Conservation (phyloP, 306 rosid species). For the Sophora flavescens region DNA sequence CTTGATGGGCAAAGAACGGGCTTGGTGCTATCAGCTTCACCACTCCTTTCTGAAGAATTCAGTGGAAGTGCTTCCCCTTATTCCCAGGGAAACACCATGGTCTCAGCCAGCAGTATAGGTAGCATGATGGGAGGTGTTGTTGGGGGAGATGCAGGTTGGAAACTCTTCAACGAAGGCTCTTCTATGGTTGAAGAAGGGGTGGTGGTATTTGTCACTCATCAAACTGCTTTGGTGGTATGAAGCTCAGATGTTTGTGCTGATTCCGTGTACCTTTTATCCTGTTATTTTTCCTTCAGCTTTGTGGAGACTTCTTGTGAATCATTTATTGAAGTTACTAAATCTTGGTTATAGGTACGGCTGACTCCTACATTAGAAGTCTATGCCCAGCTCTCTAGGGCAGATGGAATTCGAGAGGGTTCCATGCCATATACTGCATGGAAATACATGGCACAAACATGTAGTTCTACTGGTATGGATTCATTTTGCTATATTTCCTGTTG, state of each 20-base stretch:
- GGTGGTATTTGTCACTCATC: conserved; percentile 93
- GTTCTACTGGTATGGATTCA: conserved; percentile 63
- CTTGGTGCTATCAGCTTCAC: conserved; percentile 87
- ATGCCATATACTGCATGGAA: conserved; percentile 99
- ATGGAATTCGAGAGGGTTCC: conserved; percentile 93
- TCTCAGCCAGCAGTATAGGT: conserved; percentile 80
- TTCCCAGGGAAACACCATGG: conserved; percentile 64
- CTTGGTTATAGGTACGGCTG: conserved; percentile 73
- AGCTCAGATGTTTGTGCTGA: conserved; percentile 59
- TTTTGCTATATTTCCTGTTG: conserved; percentile 46
- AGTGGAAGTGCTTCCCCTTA: conserved; percentile 66
- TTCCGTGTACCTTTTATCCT: conserved; percentile 51
- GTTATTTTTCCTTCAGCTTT: conserved; percentile 43
- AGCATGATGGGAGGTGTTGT: conserved; percentile 98
- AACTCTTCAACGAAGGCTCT: conserved; percentile 93
- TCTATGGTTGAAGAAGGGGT: conserved; percentile 89
- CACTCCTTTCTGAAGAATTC: conserved; percentile 79
- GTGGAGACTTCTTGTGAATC: conserved; percentile 31
- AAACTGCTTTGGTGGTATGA: conserved; percentile 96
- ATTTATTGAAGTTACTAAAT: conserved; percentile 41
- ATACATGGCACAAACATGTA: conserved; percentile 61
- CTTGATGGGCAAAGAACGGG: conserved; percentile 97
- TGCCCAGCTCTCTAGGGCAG: conserved; percentile 84
- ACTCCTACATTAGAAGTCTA: conserved; percentile 78
- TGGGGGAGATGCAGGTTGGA: conserved; percentile 96